A percentile compares a stretch with the other conserved stretches of the same genome.
Evolutionary conservation across 1,139 yeast genomes (phyloP).

Genomic region (Suhomyces maxii): DNA sequence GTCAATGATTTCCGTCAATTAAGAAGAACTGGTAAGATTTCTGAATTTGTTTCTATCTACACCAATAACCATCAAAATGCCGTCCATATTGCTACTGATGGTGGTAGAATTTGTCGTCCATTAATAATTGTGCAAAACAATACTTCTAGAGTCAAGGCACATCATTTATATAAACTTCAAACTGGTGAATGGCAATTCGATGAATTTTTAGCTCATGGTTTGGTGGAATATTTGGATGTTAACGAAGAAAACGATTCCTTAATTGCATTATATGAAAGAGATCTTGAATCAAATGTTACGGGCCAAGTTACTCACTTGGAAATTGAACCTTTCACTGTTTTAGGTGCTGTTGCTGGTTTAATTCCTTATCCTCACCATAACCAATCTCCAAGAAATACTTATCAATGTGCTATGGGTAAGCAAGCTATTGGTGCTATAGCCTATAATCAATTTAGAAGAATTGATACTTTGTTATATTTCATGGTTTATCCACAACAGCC

Average conservation of each 20-base stretch:
- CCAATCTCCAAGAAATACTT: conserved; percentile 98
- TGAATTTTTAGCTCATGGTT: conserved; percentile 79
- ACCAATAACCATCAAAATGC: conserved; percentile 88
- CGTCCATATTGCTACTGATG: conserved; percentile 97
- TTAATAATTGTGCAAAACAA: conserved; percentile 81
- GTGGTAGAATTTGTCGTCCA: conserved; percentile 98
- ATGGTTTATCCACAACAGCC: conserved; percentile 99
- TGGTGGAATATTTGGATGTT: conserved; percentile 94
- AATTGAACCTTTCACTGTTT: conserved; percentile 92
- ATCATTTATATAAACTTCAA: conserved; percentile 63
- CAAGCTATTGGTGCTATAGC: conserved; percentile 99
- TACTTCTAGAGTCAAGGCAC: conserved; percentile 65
- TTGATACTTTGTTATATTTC: conserved; percentile 87
- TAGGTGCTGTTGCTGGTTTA: conserved; percentile 98
- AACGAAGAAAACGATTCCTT: conserved; percentile 96
- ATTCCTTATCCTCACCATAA: conserved; percentile 99
- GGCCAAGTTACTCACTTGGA: conserved; percentile 77
- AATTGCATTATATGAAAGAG: conserved; percentile 83
- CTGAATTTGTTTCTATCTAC: conserved; percentile 89
- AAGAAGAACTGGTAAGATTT: conserved; percentile 82
- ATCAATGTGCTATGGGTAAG: conserved; percentile 99
- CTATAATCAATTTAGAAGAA: conserved; percentile 92
- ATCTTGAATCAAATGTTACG: conserved; percentile 32
- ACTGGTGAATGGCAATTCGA: conserved; percentile 81
- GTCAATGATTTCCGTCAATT: conserved; percentile 75